Percentiles rank a stretch among this genome's conserved stretches.
Conservation (phyloP, 108 stramenopile species). For the Cyclotella atomus region DNA sequence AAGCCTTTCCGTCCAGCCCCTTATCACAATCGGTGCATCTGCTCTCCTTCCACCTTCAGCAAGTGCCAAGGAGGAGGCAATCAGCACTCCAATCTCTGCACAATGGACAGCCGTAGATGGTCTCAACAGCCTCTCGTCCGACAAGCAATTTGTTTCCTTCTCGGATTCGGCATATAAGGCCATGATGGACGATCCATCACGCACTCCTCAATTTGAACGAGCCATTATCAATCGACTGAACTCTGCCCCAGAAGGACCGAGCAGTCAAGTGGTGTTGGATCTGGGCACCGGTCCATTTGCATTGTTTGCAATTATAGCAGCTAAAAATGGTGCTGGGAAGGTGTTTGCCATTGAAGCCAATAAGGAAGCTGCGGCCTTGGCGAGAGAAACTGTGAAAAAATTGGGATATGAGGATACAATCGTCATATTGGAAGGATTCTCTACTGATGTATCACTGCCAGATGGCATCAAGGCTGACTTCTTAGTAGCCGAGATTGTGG, state of each 20-base stretch:
- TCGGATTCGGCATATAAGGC: slow-evolving; percentile 65
- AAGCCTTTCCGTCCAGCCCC: slow-evolving; percentile 8
- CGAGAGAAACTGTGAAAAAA: slow-evolving; percentile 40
- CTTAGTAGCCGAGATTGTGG: slow-evolving; percentile 66
- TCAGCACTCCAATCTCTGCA: slow-evolving; percentile 38
- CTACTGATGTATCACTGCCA: slow-evolving; percentile 62
- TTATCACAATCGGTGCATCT: background rate
- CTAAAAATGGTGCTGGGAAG: slow-evolving; percentile 62
- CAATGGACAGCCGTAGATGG: slow-evolving; percentile 60
- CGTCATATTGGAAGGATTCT: slow-evolving; percentile 69
- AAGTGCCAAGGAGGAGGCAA: slow-evolving; percentile 7
- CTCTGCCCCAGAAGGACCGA: slow-evolving; percentile 26
- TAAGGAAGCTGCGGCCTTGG: slow-evolving; percentile 46
- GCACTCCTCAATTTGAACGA: slow-evolving; percentile 63
- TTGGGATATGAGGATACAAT: slow-evolving; percentile 57
- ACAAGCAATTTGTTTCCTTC: slow-evolving; percentile 64
- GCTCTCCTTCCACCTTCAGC: background rate
- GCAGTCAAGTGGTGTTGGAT: slow-evolving; percentile 59
- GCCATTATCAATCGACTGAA: slow-evolving; percentile 55
- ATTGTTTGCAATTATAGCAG: slow-evolving; percentile 70
- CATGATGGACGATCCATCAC: slow-evolving; percentile 63
- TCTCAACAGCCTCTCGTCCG: slow-evolving; percentile 40
- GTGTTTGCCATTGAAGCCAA: slow-evolving; percentile 79
- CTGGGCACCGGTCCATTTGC: slow-evolving; percentile 78
- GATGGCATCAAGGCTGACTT: slow-evolving; percentile 61